Conservation (phyloP, 2,329 filamentous ascomycete species). For the Penicillium hordei region DNA sequence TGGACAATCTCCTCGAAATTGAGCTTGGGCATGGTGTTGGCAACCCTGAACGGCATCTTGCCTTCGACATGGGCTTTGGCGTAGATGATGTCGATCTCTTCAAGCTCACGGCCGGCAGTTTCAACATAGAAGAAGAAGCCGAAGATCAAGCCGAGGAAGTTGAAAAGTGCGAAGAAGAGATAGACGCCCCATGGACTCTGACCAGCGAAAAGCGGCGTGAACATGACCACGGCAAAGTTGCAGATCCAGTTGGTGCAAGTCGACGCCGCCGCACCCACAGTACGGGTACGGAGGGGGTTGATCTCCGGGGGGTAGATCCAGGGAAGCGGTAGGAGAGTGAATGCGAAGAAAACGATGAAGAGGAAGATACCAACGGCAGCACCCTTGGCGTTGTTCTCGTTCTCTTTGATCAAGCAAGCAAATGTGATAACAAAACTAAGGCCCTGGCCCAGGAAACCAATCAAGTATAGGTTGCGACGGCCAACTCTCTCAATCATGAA, state of each 20-base stretch:
- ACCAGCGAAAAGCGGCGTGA: conserved; percentile 40
- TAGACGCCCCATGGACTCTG: conserved; percentile 41
- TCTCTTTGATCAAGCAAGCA: conserved; percentile 32
- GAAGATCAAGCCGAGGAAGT: conserved; percentile 47
- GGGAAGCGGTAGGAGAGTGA: conserved; percentile 40
- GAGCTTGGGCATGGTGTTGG: conserved; percentile 33
- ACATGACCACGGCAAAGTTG: conserved; percentile 56
- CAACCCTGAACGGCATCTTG: conserved; percentile 30
- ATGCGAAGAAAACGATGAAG: conserved; percentile 66
- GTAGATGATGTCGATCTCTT: conserved; percentile 32
- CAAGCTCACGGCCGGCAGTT: conserved; percentile 44
- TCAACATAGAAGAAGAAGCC: conserved; percentile 55
- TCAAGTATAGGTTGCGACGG: conserved; percentile 39
- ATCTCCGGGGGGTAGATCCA: conserved; percentile 28
- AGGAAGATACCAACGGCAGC: conserved; percentile 61
- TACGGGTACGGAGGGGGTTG: conserved; percentile 54
- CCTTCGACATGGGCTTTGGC: conserved; percentile 14
- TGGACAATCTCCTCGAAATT: conserved; percentile 27
- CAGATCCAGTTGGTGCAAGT: conserved; percentile 56
- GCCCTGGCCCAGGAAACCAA: conserved; percentile 31
- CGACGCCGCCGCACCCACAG: conserved; percentile 52
- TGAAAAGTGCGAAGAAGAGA: conserved; percentile 43
- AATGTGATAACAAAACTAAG: conserved; percentile 36
- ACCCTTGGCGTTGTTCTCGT: conserved; percentile 30
- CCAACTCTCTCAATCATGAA: conserved; percentile 41